Base-by-base conservation (phyloP, 1,139 yeast species). In the Debaryomyces nepalensis region DNA sequence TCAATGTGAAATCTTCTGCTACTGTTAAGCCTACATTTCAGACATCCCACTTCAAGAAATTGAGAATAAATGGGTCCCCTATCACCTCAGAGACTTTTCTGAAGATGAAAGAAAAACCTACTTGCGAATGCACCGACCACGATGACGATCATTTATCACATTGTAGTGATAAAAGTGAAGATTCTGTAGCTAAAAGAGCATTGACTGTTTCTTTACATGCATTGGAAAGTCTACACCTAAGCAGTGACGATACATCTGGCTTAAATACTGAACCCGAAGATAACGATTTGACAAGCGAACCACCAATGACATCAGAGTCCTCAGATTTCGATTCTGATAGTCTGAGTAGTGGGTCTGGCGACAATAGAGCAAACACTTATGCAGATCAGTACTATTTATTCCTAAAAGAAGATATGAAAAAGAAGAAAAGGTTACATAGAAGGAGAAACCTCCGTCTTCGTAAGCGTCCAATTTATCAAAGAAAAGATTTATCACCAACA, bases 1-100 rank as follows among this genome's bases (percentile, higher is more conserved):
- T 53, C 6, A 52, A 54, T 18, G 53, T 59, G 11, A 73, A 73
- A 45, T 68, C 77, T 3, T 51, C 66, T 0, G 68, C 79, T 6
- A 73, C 75, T 5, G 72, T 67, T 5, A 61, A 59, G 37, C 72
- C 56, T 57, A 61, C 70, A 1, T 55, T 63, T 15, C 71, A 64
- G 43, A 61, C 64, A 2, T 64, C 76, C 3, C 77, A 70, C 47
- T 72, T 66, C 53, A 73, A 73, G 48, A 73, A 73, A 44, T 57
- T 73, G 9, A 59, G 79, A 23, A 73, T 73, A 36, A 70, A 64
- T 45, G 76, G 76, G 1, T 54, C 66, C 3, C 76, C 76, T 2
- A 64, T 67, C 26, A 64, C 72, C 0, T 58, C 72, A 2, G 64
- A 56, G 16, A 53, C 64, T 5, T 60, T 53, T 40, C 41, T 37